Percentiles rank a stretch among this genome's conserved stretches.
phyloP scores from a whole-genome alignment of 768 basidiomycete species.

The Tulasnella calospora region DNA sequence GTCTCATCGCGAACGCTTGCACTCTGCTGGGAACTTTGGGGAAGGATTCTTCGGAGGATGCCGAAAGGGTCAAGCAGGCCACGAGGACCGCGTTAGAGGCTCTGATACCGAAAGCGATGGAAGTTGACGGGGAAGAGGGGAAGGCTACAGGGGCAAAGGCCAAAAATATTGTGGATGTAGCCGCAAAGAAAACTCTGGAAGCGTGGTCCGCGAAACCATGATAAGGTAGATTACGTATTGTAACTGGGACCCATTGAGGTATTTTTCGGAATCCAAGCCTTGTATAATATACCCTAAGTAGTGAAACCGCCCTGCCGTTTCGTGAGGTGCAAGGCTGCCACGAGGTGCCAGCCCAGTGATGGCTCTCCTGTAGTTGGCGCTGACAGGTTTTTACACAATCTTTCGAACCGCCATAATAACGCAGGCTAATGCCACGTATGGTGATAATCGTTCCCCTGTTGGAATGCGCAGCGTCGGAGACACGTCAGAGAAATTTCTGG shows the following conservation, averaged over 20 bases:
- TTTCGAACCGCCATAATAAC: constrained; percentile 78
- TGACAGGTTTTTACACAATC: background rate
- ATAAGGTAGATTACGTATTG: constrained; percentile 9
- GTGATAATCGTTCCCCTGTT: constrained; percentile 88
- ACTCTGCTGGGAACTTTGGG: constrained; percentile 55
- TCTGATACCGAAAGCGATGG: constrained; percentile 10
- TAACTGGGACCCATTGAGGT: background rate
- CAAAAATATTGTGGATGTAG: constrained; percentile 37
- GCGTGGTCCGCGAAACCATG: constrained; percentile 35
- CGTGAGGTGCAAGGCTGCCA: background rate
- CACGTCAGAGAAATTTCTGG: background rate
- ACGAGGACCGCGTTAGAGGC: constrained; percentile 45
- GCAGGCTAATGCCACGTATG: constrained; percentile 92
- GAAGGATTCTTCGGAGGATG: constrained; percentile 1
- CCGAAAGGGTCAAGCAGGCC: constrained; percentile 49
- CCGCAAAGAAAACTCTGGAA: constrained; percentile 45
- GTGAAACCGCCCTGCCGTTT: background rate
- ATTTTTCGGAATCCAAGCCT: constrained; percentile 6
- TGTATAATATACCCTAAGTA: constrained; percentile 16
- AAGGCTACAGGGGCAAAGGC: background rate
- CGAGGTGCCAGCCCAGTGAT: no score
- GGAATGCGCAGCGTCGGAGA: background rate
- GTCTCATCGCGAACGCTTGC: constrained; percentile 73
- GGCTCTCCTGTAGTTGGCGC: no score
- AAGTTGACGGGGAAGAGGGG: background rate